phyloP scores from a whole-genome alignment of 495 filamentous ascomycete genomes.

The Daldinia caldariorum region DNA sequence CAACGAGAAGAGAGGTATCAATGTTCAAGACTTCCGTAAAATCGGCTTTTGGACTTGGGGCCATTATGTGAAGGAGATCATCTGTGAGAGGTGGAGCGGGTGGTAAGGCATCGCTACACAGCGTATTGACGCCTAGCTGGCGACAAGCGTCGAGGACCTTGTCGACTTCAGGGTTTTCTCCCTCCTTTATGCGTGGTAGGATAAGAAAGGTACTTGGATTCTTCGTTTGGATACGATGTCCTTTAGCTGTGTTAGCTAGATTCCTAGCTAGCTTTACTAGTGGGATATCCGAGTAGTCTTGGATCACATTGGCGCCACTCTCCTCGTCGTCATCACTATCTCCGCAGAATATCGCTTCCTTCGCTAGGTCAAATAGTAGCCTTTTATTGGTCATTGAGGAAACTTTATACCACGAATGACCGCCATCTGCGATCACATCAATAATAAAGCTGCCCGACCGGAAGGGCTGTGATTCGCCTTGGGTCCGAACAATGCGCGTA shows the following conservation, averaged over 20 bases:
- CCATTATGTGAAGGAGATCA: slow-evolving; percentile 57
- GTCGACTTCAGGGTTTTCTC: slow-evolving; percentile 40
- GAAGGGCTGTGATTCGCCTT: slow-evolving; percentile 42
- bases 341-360: slow-evolving; percentile 46
- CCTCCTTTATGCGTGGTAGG: slow-evolving; percentile 43
- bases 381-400: slow-evolving; percentile 47
- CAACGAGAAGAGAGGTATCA: slow-evolving; percentile 56
- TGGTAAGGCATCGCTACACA: slow-evolving; percentile 36
- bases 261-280: slow-evolving; percentile 43
- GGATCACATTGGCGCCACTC: neutral
- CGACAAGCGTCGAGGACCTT: slow-evolving; percentile 41
- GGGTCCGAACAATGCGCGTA: slow-evolving; percentile 44
- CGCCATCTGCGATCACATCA: slow-evolving; percentile 46
- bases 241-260: slow-evolving; percentile 39
- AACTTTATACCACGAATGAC: slow-evolving; percentile 46
- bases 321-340: slow-evolving; percentile 40
- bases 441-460: slow-evolving; percentile 42
- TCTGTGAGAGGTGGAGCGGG: slow-evolving; percentile 52
- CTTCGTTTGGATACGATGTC: slow-evolving; percentile 44
- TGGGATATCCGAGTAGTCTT: slow-evolving; percentile 39
- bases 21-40: slow-evolving; percentile 51
- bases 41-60: slow-evolving; percentile 48
- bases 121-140: slow-evolving; percentile 33
- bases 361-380: slow-evolving; percentile 45
- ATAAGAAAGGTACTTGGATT: slow-evolving; percentile 37